phyloP scores from a whole-genome alignment of 148 eudicot species.

The Rhododendron henanense region DNA sequence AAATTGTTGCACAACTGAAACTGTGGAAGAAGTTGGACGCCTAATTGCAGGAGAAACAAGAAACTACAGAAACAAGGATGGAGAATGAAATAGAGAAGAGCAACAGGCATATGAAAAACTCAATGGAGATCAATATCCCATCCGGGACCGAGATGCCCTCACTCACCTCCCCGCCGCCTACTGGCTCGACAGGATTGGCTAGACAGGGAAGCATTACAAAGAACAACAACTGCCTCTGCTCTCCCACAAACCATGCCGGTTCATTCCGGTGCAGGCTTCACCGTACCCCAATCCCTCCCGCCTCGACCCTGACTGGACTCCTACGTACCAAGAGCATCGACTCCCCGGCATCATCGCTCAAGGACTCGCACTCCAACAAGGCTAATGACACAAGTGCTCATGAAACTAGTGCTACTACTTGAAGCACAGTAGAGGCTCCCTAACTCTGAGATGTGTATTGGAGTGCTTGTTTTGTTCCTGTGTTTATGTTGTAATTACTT shows the following conservation, averaged over 20 bases:
- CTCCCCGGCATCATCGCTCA: neutral
- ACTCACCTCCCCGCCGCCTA: neutral
- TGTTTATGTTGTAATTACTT: neutral
- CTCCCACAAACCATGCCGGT: constrained; percentile 52
- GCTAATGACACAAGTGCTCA: neutral
- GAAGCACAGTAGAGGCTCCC: neutral
- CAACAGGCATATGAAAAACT: neutral
- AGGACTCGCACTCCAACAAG: constrained; percentile 12
- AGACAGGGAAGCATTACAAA: constrained; percentile 21
- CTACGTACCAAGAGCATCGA: constrained; percentile 37
- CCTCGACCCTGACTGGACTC: constrained; percentile 11
- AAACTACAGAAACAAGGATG: neutral
- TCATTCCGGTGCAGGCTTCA: constrained; percentile 54
- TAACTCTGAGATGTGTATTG: neutral
- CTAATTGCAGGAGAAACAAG: neutral
- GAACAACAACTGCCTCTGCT: constrained; percentile 39
- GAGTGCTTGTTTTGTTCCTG: neutral
- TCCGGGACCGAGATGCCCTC: neutral
- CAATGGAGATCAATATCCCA: neutral
- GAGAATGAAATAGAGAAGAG: neutral
- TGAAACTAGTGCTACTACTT: neutral
- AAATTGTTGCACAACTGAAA: too few relatives aligned
- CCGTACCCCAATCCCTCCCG: constrained; percentile 21
- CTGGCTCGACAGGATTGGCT: constrained; percentile 10
- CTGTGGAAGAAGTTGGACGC: neutral